Conservation (phyloP, 2,329 filamentous ascomycete species). For the Ceratocystis destructans region DNA sequence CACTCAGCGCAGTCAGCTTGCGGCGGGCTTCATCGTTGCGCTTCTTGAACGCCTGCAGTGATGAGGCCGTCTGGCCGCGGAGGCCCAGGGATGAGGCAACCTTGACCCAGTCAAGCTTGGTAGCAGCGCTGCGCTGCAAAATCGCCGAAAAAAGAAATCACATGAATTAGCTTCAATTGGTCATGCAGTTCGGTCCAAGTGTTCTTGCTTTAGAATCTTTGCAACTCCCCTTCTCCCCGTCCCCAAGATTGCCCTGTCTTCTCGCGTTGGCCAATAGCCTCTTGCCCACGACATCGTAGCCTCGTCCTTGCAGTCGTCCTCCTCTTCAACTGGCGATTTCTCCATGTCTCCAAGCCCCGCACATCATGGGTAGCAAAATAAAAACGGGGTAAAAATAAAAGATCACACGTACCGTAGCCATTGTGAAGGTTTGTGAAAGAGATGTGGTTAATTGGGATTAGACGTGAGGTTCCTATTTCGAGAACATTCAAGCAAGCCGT, state of each 20-base stretch:
- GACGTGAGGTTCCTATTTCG: constrained; percentile 26
- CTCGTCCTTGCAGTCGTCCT: too few species aligned
- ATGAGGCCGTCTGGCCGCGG: constrained; percentile 80
- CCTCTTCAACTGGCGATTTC: too few species aligned
- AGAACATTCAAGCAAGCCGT: constrained; percentile 4
- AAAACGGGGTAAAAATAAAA: not conserved
- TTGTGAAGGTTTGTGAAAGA: constrained; percentile 40
- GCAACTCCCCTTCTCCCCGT: too few species aligned
- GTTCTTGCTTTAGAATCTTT: too few species aligned
- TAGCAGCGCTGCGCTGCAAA: constrained; percentile 81
- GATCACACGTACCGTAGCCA: constrained; percentile 50
- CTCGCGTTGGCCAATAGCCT: too few species aligned
- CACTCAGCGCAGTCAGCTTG: constrained; percentile 71
- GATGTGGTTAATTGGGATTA: constrained; percentile 34
- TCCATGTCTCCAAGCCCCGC: too few species aligned
- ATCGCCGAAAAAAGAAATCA: constrained; percentile 9
- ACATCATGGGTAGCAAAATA: not conserved
- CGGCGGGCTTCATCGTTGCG: constrained; percentile 97
- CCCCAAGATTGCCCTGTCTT: too few species aligned
- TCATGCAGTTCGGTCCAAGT: not conserved
- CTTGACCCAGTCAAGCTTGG: constrained; percentile 99
- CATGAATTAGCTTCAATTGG: constrained; percentile 3
- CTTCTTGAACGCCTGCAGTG: constrained; percentile 96
- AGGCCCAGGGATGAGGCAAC: constrained; percentile 88
- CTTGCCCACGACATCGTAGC: too few species aligned